Evolutionary conservation across 192 early-diverging fungal species (phyloP).

Genomic region (Umbelopsis isabellina): DNA sequence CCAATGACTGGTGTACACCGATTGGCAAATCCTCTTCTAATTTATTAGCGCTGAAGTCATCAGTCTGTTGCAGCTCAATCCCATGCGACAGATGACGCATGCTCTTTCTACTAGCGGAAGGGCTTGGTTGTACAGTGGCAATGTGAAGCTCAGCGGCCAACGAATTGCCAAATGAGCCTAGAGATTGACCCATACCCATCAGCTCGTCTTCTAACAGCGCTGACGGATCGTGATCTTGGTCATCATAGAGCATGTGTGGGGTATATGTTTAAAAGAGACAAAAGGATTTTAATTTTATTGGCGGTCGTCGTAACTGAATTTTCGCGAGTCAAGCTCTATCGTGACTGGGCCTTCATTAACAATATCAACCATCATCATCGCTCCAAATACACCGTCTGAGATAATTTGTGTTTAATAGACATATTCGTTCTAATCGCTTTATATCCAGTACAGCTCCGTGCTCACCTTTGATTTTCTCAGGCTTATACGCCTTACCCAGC

Average conservation of each 20-base stretch:
- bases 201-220: slow-evolving; percentile 40
- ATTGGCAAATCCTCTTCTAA: slow-evolving; percentile 18
- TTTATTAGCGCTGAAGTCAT: slow-evolving; percentile 4
- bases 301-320: slow-evolving; percentile 46
- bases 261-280: slow-evolving; percentile 1
- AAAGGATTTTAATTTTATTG: background rate
- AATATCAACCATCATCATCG: slow-evolving; percentile 93
- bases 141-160: slow-evolving; percentile 43
- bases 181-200: slow-evolving; percentile 37
- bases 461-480: slow-evolving; percentile 74
- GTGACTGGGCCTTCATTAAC: slow-evolving; percentile 81
- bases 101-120: slow-evolving; percentile 13
- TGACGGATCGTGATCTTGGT: slow-evolving; percentile 19
- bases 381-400: slow-evolving; percentile 90
- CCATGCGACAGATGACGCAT: slow-evolving; percentile 20
- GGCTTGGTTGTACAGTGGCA: slow-evolving; percentile 27
- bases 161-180: slow-evolving; percentile 36
- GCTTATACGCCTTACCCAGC: slow-evolving; percentile 63
- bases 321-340: slow-evolving; percentile 58
- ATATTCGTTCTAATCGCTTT: background rate
- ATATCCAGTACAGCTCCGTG: background rate
- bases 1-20: slow-evolving; percentile 21
- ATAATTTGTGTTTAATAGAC: background rate
- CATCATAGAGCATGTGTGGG: slow-evolving; percentile 18
- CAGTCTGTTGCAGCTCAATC: slow-evolving; percentile 8